Percentiles rank a stretch among this genome's conserved stretches.
These are phyloP conservation scores for Panellus pusillus DNA, from an alignment of 768 basidiomycete genomes.

Conservation along the genomic window DNA sequence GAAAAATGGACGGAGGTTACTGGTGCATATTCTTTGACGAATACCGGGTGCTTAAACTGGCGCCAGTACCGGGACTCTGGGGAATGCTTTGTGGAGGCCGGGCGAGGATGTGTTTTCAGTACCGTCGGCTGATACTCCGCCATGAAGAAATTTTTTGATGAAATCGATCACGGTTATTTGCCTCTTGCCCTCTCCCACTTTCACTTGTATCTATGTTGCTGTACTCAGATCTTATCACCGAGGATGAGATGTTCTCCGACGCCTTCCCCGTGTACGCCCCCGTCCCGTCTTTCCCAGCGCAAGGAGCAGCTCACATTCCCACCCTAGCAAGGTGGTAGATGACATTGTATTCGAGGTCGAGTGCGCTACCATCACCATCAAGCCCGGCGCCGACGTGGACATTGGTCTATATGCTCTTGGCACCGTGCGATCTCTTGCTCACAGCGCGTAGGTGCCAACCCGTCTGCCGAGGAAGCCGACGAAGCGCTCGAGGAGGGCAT, in stretches of 20 bases:
- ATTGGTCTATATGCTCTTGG: constrained; percentile 60
- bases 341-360: constrained; percentile 86
- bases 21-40: constrained; percentile 96
- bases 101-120: constrained; percentile 58
- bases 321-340: constrained; percentile 69
- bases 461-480: constrained; percentile 83
- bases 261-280: constrained; percentile 74
- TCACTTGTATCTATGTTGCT: constrained; percentile 59
- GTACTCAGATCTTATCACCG: constrained; percentile 69
- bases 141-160: constrained; percentile 23
- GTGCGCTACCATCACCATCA: constrained; percentile 67
- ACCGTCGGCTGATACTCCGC: constrained; percentile 86
- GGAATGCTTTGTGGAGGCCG: constrained; percentile 56
- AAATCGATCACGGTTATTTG: not conserved
- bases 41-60: constrained; percentile 85
- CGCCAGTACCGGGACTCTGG: constrained; percentile 85
- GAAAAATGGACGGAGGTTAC: constrained; percentile 95
- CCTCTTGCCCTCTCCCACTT: constrained; percentile 4
- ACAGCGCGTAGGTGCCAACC: constrained; percentile 72
- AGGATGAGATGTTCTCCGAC: constrained; percentile 93
- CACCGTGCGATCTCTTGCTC: not conserved
- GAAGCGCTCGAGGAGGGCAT: constrained; percentile 83
- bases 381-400: constrained; percentile 74
- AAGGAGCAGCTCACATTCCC: not conserved
- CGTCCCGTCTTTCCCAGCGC: not conserved